A percentile compares a stretch with the other conserved stretches of the same genome.
These are phyloP conservation scores for Metschnikowia kofuensis DNA, from an alignment of 805 yeast species.

Conservation along the genomic window DNA sequence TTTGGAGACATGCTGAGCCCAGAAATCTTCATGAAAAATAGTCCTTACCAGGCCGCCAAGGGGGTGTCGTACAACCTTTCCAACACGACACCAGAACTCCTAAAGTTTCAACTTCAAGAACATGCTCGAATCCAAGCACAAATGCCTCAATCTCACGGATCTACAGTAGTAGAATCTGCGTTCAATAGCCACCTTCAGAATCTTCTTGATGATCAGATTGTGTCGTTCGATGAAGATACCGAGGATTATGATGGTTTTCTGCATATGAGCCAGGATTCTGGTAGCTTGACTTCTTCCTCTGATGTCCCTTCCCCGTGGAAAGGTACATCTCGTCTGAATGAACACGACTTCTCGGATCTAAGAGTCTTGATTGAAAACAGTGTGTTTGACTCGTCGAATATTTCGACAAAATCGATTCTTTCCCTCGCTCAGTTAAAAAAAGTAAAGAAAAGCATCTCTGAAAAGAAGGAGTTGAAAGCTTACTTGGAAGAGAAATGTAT, in stretches of 20 bases:
- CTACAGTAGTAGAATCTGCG: slow-evolving; percentile 27
- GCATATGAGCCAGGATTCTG: slow-evolving; percentile 7
- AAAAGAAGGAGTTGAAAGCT: slow-evolving; percentile 28
- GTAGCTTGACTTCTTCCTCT: slow-evolving; percentile 20
- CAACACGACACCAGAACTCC: slow-evolving; percentile 42
- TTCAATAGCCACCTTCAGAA: slow-evolving; percentile 35
- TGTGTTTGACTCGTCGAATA: slow-evolving; percentile 37
- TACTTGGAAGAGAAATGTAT: slow-evolving; percentile 30
- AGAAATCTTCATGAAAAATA: slow-evolving; percentile 33
- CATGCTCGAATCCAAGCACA: slow-evolving; percentile 24
- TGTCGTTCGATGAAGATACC: slow-evolving; percentile 14
- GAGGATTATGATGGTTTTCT: slow-evolving; percentile 15
- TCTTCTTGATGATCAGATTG: slow-evolving; percentile 6
- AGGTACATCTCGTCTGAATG: slow-evolving; percentile 11
- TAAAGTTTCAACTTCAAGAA: slow-evolving; percentile 43
- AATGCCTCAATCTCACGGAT: slow-evolving; percentile 5
- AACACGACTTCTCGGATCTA: slow-evolving; percentile 36
- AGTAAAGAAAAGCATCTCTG: slow-evolving; percentile 29
- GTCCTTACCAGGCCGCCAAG: slow-evolving; percentile 35
- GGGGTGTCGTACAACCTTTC: slow-evolving; percentile 29
- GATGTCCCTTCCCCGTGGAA: slow-evolving; percentile 15
- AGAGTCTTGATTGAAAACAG: slow-evolving; percentile 45
- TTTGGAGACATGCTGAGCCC: slow-evolving; percentile 32
- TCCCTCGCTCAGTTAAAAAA: slow-evolving; percentile 26
- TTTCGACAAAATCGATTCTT: slow-evolving; percentile 32